Evolutionary conservation across 257 asterid species (phyloP).

Genomic region (Lycium ferocissimum): DNA sequence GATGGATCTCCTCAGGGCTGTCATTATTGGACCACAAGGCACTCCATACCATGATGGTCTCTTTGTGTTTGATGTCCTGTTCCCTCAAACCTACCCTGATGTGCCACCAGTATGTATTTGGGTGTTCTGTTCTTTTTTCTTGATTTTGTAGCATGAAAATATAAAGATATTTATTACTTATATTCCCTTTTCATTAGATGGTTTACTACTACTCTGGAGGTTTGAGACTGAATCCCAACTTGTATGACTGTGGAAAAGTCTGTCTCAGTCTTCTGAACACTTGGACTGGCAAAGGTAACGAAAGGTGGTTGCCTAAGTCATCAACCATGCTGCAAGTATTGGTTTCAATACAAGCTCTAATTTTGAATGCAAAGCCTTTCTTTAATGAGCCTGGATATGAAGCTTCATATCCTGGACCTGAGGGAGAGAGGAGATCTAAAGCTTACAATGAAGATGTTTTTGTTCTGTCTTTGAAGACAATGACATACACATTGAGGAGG

Average conservation of each 20-base stretch:
- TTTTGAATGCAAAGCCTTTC: constrained; percentile 56
- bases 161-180: not conserved
- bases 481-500: constrained; percentile 57
- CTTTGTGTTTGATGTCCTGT: constrained; percentile 55
- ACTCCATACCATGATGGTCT: constrained; percentile 72
- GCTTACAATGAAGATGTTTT: constrained; percentile 52
- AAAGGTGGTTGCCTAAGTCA: constrained; percentile 56
- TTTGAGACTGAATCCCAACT: constrained; percentile 59
- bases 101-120: constrained; percentile 55
- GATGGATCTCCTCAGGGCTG: constrained; percentile 67
- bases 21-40: constrained; percentile 65
- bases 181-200: constrained; percentile 41
- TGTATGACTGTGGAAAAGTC: constrained; percentile 68
- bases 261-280: constrained; percentile 67
- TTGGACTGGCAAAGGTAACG: constrained; percentile 58
- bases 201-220: constrained; percentile 65
- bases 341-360: constrained; percentile 62
- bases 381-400: constrained; percentile 65
- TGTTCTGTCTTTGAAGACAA: constrained; percentile 56
- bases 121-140: not conserved
- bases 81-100: constrained; percentile 56
- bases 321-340: constrained; percentile 67
- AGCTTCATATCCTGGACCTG: constrained; percentile 37
- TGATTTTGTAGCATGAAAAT: not conserved
- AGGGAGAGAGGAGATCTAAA: constrained; percentile 45